Base-by-base conservation (phyloP, 306 rosid species). In the Potentilla sterilis region DNA sequence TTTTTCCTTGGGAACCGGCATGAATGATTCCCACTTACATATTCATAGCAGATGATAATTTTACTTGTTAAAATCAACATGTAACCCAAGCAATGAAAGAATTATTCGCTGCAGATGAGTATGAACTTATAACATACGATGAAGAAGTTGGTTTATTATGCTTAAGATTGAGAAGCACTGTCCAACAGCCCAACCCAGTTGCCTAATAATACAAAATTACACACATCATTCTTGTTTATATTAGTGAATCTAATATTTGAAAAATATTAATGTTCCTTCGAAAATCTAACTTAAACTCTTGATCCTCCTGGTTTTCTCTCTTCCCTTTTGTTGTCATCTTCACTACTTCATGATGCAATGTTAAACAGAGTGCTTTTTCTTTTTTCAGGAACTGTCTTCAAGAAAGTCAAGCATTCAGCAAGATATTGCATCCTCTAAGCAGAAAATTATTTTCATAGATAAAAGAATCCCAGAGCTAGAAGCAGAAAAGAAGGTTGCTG, bases 381-480 rank as follows among this genome's bases (percentile, higher is more conserved):
- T 76, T 85, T 81, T 81, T 69, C 69, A 91, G 93, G 97, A 92
- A 78, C 87, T 87, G 34, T 89, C 96, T 62, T 85, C 97, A 58
- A 86, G 89, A 87, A 92, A 92, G 85, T 86, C 93, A 49, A 84
- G 78, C 82, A 81, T 85, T 81, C 96, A 89, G 79, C 96, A 89
- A 80, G 92, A 87, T 74, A 80, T 88, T 57, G 74, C 86, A 72
- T 85, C 97, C 61, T 78, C 87, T 67, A 92, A 88, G 87, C 96
- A 88, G 77, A 87, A 88, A 84, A 84, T 87, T 63, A 54, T 87
- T 81, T 92, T 89, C 85, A 81, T 87, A 54, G 88, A 89, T 77
- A 92, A 92, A 84, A 84, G 97, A 84, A 81, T 88, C 79, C 97
- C 96, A 62, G 96, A 92, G 83, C 88, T 92, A 57, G 96, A 92